A percentile compares a stretch with the other conserved stretches of the same genome.
Conservation (phyloP, 1,139 yeast genomes). For the Geotrichum histeridarum region DNA sequence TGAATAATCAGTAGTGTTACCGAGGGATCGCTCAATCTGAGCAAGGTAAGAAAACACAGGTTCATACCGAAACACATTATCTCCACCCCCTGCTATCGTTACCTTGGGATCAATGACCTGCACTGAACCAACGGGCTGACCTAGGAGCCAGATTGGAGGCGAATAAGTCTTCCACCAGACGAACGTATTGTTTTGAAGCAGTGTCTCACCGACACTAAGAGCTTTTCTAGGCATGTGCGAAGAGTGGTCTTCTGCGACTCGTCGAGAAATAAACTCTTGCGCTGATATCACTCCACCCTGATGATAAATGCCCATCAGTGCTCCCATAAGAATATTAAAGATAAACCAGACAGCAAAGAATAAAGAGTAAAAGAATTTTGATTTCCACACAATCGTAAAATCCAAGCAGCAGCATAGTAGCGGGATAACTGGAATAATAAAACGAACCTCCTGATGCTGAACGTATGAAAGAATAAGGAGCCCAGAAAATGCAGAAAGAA, state of each 20-base stretch:
- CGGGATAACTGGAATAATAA: slow-evolving; percentile 73
- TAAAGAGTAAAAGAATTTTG: slow-evolving; percentile 21
- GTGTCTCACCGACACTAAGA: not conserved
- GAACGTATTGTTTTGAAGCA: slow-evolving; percentile 30
- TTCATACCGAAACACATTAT: slow-evolving; percentile 35
- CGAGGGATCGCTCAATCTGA: slow-evolving; percentile 28
- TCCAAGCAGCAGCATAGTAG: slow-evolving; percentile 61
- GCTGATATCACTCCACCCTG: slow-evolving; percentile 88
- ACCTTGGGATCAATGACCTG: slow-evolving; percentile 26
- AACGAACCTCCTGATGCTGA: slow-evolving; percentile 91
- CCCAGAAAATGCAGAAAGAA: slow-evolving; percentile 60
- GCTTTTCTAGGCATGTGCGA: not conserved
- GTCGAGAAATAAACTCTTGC: slow-evolving; percentile 39
- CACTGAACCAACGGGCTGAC: slow-evolving; percentile 35
- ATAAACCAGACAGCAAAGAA: slow-evolving; percentile 51
- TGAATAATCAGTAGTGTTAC: not conserved
- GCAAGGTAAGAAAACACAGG: slow-evolving; percentile 38
- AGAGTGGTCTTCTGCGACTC: not conserved
- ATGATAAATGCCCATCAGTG: slow-evolving; percentile 74
- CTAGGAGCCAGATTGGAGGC: slow-evolving; percentile 86
- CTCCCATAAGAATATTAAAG: slow-evolving; percentile 57
- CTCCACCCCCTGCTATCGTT: slow-evolving; percentile 26
- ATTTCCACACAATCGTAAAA: slow-evolving; percentile 26
- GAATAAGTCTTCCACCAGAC: slow-evolving; percentile 94
- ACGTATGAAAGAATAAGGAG: slow-evolving; percentile 55